These are phyloP conservation scores for Claviceps sp. DNA, from an alignment of 2,329 filamentous ascomycete genomes.

Conservation along the genomic window DNA sequence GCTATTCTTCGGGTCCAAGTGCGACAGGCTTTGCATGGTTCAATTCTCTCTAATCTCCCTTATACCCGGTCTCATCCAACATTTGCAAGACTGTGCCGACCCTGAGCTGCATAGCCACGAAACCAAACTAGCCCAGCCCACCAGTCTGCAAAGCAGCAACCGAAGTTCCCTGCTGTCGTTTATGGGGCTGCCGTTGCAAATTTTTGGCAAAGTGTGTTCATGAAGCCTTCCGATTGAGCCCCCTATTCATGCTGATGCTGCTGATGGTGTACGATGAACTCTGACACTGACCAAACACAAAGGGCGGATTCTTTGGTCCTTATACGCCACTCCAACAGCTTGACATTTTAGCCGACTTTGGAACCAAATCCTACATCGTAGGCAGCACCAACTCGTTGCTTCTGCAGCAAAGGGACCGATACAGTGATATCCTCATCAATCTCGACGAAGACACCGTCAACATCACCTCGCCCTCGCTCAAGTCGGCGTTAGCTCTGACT, in stretches of 20 bases:
- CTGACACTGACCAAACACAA: neutral
- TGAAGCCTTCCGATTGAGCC: neutral
- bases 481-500: slow-evolving; percentile 62
- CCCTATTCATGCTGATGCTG: neutral
- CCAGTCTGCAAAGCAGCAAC: slow-evolving; percentile 82
- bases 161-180: slow-evolving; percentile 79
- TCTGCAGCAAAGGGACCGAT: slow-evolving; percentile 85
- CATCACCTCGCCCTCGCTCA: slow-evolving; percentile 68
- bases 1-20: slow-evolving; percentile 96
- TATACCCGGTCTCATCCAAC: slow-evolving; percentile 82
- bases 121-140: slow-evolving; percentile 59
- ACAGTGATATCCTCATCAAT: slow-evolving; percentile 93
- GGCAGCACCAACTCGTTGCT: slow-evolving; percentile 93
- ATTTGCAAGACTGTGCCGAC: slow-evolving; percentile 88
- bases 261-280: neutral
- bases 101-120: slow-evolving; percentile 83
- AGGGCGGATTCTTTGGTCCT: slow-evolving; percentile 89
- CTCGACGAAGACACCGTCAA: slow-evolving; percentile 80
- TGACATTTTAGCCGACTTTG: slow-evolving; percentile 81
- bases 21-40: slow-evolving; percentile 93
- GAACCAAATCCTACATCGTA: slow-evolving; percentile 94
- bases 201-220: slow-evolving; percentile 67
- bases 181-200: slow-evolving; percentile 87
- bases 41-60: slow-evolving; percentile 94
- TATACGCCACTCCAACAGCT: slow-evolving; percentile 95